A percentile compares a stretch with the other conserved stretches of the same genome.
phyloP scores from a whole-genome alignment of 352 stramenopile species.

The Pythium folliculosum region DNA sequence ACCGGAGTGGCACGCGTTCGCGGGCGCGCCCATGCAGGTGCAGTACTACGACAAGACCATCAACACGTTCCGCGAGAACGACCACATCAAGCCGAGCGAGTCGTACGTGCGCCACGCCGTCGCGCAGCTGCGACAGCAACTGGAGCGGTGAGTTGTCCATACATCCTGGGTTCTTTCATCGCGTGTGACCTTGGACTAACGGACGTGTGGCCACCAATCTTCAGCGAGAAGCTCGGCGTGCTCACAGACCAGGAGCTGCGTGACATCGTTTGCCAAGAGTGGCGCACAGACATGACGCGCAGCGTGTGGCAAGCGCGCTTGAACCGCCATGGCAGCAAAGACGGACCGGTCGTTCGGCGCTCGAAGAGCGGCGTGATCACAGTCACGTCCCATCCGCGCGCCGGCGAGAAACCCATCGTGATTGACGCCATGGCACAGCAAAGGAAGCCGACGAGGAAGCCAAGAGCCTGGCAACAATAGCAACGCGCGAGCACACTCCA shows the following conservation, averaged over 20 bases:
- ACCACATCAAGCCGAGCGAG: constrained; percentile 40
- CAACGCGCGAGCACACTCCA: no score
- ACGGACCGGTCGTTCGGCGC: constrained; percentile 53
- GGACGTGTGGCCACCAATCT: not conserved
- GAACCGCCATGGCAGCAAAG: constrained; percentile 59
- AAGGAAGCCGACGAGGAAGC: constrained; percentile 8
- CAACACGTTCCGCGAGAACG: constrained; percentile 66
- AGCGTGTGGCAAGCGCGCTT: constrained; percentile 51
- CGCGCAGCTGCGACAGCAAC: constrained; percentile 40
- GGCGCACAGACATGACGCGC: constrained; percentile 62
- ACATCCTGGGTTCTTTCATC: no score
- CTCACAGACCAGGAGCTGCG: constrained; percentile 51
- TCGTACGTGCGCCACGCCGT: constrained; percentile 51
- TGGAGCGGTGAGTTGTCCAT: constrained; percentile 39
- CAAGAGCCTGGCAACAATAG: no score
- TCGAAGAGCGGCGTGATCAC: constrained; percentile 58
- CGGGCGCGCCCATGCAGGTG: constrained; percentile 55
- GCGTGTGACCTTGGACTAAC: no score
- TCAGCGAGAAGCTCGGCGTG: constrained; percentile 21
- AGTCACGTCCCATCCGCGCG: constrained; percentile 32
- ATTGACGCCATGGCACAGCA: constrained; percentile 19
- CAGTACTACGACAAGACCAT: constrained; percentile 62
- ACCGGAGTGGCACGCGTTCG: constrained; percentile 43
- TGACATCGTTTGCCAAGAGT: constrained; percentile 57
- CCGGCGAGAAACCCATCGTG: constrained; percentile 13